These are phyloP conservation scores for Aphanoascus verrucosus DNA, from an alignment of 2,329 filamentous ascomycete genomes.

Conservation along the genomic window DNA sequence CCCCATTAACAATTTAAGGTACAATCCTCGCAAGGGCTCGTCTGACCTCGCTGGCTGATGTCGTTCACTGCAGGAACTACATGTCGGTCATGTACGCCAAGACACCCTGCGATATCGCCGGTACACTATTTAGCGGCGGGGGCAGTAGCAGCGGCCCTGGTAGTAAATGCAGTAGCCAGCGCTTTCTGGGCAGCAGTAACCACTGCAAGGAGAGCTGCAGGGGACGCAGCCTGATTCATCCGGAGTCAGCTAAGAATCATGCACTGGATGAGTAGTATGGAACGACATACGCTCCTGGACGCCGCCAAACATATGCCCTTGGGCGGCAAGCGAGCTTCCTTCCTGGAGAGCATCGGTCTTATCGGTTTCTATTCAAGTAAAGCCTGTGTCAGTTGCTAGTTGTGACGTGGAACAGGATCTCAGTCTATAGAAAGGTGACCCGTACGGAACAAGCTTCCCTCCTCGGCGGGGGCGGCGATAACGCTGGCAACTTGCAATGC, in stretches of 20 bases:
- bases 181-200: slow-evolving; percentile 5
- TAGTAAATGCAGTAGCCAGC: not conserved
- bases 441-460: not conserved
- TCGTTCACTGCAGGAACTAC: not conserved
- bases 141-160: slow-evolving; percentile 5
- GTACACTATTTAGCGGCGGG: not conserved
- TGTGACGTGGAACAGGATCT: not conserved
- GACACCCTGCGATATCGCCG: not conserved
- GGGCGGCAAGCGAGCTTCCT: not conserved
- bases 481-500: slow-evolving; percentile 6
- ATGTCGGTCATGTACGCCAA: not conserved
- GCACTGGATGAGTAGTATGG: not conserved
- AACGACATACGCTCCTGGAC: not conserved
- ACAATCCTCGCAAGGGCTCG: not conserved
- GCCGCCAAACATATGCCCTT: not conserved
- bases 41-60: not conserved
- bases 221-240: not conserved
- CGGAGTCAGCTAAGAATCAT: not conserved
- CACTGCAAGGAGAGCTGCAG: not conserved
- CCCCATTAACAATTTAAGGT: not conserved
- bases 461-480: slow-evolving; percentile 1
- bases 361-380: slow-evolving; percentile 4
- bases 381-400: not conserved
- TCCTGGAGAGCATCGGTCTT: not conserved
- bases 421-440: not conserved